Evolutionary conservation across 1,139 yeast species (phyloP).

Genomic region (Sugiyamaella japonica): DNA sequence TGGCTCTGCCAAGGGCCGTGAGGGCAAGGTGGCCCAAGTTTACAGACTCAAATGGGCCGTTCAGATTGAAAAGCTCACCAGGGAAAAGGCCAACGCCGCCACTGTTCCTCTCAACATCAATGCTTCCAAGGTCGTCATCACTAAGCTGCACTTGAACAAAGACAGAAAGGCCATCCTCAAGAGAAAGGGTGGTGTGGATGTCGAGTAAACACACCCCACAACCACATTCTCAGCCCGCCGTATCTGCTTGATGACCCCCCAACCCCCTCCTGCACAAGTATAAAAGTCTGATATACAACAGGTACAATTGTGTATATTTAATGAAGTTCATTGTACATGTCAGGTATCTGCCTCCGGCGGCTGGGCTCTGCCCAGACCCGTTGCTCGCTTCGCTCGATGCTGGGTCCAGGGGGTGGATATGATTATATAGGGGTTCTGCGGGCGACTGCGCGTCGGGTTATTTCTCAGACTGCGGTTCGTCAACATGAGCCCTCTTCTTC

Average conservation of each 20-base stretch:
- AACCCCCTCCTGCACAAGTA: slow-evolving; percentile 6
- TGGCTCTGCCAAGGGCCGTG: slow-evolving; percentile 99
- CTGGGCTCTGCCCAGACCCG: slow-evolving; percentile 9
- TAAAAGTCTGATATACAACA: slow-evolving; percentile 19
- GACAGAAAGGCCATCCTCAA: slow-evolving; percentile 98
- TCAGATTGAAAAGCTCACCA: slow-evolving; percentile 96
- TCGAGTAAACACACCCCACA: slow-evolving; percentile 47
- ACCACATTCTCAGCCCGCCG: slow-evolving; percentile 12
- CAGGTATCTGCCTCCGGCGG: background rate
- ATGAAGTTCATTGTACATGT: slow-evolving; percentile 20
- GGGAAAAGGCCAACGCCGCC: slow-evolving; percentile 98
- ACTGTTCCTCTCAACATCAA: slow-evolving; percentile 96
- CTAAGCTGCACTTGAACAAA: slow-evolving; percentile 97
- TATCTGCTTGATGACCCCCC: slow-evolving; percentile 17
- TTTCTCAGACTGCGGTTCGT: background rate
- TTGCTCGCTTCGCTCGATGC: slow-evolving; percentile 1
- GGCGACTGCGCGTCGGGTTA: background rate
- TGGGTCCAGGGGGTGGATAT: background rate
- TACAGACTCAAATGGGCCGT: slow-evolving; percentile 98
- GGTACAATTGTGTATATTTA: slow-evolving; percentile 21
- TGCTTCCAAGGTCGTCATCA: slow-evolving; percentile 99
- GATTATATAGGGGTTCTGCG: background rate
- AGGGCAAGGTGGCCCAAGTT: slow-evolving; percentile 96
- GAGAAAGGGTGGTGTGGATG: slow-evolving; percentile 83
- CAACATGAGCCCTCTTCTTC: background rate